These are phyloP conservation scores for Pseudocercospora eumusae DNA, from an alignment of 2,329 filamentous ascomycete genomes.

Conservation along the genomic window DNA sequence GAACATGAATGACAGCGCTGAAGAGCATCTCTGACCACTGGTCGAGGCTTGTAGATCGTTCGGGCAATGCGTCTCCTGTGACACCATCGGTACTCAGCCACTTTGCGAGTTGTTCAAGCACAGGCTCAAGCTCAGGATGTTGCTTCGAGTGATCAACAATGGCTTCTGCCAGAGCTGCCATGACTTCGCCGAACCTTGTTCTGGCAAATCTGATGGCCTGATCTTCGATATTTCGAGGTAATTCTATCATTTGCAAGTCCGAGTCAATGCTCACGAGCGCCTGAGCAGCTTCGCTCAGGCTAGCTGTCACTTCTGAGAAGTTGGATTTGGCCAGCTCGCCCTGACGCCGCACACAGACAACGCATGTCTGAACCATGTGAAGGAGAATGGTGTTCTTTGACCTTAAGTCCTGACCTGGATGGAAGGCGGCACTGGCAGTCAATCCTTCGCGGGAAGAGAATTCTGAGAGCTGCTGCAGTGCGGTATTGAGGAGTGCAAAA, in stretches of 20 bases:
- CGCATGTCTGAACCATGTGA: conserved; percentile 15
- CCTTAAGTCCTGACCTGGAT: not conserved
- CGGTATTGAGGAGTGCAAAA: conserved; percentile 7
- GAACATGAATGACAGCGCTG: not conserved
- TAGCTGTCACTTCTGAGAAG: conserved; percentile 19
- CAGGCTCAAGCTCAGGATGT: conserved; percentile 29
- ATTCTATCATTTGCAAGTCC: not conserved
- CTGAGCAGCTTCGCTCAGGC: not conserved
- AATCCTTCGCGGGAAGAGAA: conserved; percentile 11
- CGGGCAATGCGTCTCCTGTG: not conserved
- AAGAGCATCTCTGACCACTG: conserved; percentile 14
- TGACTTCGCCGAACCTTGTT: not conserved
- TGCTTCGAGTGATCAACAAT: conserved; percentile 3
- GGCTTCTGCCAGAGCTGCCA: not conserved
- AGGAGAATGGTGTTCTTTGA: conserved; percentile 14
- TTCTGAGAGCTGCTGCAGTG: conserved; percentile 17
- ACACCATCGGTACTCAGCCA: conserved; percentile 24
- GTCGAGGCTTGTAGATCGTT: not conserved
- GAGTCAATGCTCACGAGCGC: not conserved
- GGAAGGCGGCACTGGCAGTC: not conserved
- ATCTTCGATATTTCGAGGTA: conserved; percentile 15
- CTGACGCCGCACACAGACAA: conserved; percentile 22
- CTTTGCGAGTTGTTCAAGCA: conserved; percentile 29
- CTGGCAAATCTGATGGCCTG: not conserved
- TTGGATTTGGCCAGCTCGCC: conserved; percentile 22